Conservation (phyloP, 768 basidiomycete species). For the Agrocybe praecox region DNA sequence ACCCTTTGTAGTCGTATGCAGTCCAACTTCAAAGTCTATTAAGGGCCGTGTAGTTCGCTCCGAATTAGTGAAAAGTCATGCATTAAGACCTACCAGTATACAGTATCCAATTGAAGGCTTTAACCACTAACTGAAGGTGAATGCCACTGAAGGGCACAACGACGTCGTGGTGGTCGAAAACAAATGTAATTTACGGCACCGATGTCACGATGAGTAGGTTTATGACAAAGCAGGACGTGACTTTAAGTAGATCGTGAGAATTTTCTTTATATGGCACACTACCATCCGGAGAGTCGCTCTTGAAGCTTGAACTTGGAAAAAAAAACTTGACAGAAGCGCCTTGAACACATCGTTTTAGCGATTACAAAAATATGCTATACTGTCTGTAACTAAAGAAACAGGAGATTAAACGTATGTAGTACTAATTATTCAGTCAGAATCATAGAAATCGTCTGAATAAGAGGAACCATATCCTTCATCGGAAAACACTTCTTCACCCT, state of each 20-base stretch:
- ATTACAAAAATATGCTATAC: too few relatives aligned
- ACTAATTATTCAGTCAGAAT: constrained; percentile 5
- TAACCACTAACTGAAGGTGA: constrained; percentile 12
- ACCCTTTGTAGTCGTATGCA: constrained; percentile 12
- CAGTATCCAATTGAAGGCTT: constrained; percentile 14
- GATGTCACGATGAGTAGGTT: constrained; percentile 3
- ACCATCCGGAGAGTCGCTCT: too few relatives aligned
- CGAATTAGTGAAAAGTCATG: constrained; percentile 13
- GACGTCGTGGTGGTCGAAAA: constrained; percentile 25
- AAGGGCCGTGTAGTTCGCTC: constrained; percentile 21
- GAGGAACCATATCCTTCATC: constrained; percentile 18
- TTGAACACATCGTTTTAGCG: too few relatives aligned
- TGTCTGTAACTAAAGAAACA: too few relatives aligned
- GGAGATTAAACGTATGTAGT: too few relatives aligned
- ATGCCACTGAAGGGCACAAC: constrained; percentile 21
- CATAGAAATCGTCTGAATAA: constrained; percentile 8
- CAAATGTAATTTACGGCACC: constrained; percentile 6
- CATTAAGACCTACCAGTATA: constrained; percentile 24
- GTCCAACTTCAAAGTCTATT: constrained; percentile 20
- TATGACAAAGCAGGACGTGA: constrained; percentile 9
- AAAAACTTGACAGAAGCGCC: too few relatives aligned
- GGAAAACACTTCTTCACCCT: constrained; percentile 16
- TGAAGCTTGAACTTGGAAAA: too few relatives aligned
- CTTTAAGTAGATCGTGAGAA: background rate
- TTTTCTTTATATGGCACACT: background rate